Evolutionary conservation across 441 rosid species (phyloP).

Genomic region (Populus trichocarpa): DNA sequence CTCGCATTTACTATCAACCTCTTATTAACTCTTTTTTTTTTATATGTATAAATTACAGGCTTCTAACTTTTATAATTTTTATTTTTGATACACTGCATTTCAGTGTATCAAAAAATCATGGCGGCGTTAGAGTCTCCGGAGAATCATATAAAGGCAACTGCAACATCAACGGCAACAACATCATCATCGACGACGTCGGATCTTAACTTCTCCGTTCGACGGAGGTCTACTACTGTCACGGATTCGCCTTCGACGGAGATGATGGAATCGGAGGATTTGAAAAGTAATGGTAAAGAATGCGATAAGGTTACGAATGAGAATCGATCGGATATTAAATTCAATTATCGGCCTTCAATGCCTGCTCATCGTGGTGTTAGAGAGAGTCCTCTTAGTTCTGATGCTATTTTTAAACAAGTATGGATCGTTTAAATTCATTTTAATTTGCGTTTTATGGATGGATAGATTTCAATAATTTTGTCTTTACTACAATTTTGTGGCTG

Average conservation of each 20-base stretch:
- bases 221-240: slow-evolving; percentile 28
- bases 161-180: slow-evolving; percentile 9
- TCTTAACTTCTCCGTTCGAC: slow-evolving; percentile 35
- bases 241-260: slow-evolving; percentile 3
- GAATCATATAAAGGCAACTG: slow-evolving; percentile 20
- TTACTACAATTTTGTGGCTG: neutral
- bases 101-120: slow-evolving; percentile 19
- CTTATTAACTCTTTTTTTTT: no score
- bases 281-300: neutral
- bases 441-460: neutral
- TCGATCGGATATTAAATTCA: slow-evolving; percentile 34
- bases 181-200: slow-evolving; percentile 18
- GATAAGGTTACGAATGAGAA: slow-evolving; percentile 21
- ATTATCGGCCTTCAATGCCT: slow-evolving; percentile 77
- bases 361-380: slow-evolving; percentile 77
- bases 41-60: no score
- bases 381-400: slow-evolving; percentile 96
- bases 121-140: slow-evolving; percentile 39
- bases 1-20: no score
- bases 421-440: neutral
- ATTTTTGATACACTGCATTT: neutral
- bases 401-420: slow-evolving; percentile 80
- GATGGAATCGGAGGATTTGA: neutral
- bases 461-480: neutral
- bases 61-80: no score